These are phyloP conservation scores for Tylopilus balloui DNA, from an alignment of 768 basidiomycete genomes.

Conservation along the genomic window DNA sequence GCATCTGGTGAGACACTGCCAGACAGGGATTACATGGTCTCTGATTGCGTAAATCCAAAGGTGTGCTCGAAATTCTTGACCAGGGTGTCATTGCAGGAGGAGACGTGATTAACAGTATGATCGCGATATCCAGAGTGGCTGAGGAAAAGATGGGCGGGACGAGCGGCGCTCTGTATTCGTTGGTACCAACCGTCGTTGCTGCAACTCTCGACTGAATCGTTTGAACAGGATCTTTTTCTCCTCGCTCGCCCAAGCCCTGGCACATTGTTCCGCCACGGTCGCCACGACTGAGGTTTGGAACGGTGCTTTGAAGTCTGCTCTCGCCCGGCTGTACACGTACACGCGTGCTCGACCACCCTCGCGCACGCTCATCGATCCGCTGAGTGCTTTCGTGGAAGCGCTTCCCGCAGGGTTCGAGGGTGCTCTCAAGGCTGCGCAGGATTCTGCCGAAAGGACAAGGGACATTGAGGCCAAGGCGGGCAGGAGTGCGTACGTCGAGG, in stretches of 20 bases:
- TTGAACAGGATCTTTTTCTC: constrained; percentile 83
- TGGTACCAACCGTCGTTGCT: constrained; percentile 29
- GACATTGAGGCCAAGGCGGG: constrained; percentile 82
- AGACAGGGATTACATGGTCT: background rate
- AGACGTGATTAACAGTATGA: constrained; percentile 61
- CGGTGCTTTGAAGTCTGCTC: constrained; percentile 51
- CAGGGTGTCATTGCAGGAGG: constrained; percentile 54
- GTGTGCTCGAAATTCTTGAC: constrained; percentile 54
- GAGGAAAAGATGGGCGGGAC: constrained; percentile 91
- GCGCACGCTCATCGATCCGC: constrained; percentile 89
- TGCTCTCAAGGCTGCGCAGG: constrained; percentile 56
- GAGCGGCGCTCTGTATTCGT: constrained; percentile 89
- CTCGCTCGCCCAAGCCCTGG: constrained; percentile 71
- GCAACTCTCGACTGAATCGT: background rate
- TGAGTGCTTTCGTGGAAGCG: constrained; percentile 64
- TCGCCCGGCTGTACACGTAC: constrained; percentile 68
- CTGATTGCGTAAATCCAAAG: constrained; percentile 32
- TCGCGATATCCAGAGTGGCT: constrained; percentile 66
- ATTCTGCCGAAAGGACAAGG: constrained; percentile 71
- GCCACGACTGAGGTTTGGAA: constrained; percentile 54
- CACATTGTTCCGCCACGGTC: constrained; percentile 30
- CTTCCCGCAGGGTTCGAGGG: constrained; percentile 35
- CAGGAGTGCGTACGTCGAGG: constrained; percentile 82
- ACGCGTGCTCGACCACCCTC: constrained; percentile 87
- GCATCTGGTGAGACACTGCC: constrained; percentile 50